Evolutionary conservation across 2,329 filamentous ascomycete genomes (phyloP).

Genomic region (Hortaea sp.): DNA sequence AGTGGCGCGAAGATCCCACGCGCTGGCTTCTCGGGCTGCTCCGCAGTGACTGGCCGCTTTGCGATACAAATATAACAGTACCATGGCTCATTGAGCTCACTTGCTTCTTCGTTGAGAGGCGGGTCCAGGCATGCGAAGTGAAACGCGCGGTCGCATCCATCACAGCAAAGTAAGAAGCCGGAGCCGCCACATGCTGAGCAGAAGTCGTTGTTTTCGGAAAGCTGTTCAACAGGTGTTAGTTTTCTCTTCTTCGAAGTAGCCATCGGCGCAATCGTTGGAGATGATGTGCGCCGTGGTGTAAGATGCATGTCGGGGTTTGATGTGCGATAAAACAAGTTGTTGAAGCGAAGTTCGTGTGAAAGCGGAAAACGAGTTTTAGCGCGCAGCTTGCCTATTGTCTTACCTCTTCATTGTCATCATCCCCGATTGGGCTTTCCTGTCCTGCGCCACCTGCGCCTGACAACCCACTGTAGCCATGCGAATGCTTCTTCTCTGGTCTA

Average conservation of each 20-base stretch:
- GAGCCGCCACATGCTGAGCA: constrained; percentile 78
- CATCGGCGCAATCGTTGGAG: constrained; percentile 13
- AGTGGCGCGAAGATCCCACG: constrained; percentile 53
- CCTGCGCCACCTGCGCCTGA: constrained; percentile 53
- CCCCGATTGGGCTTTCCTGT: constrained; percentile 51
- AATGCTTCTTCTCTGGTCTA: constrained; percentile 69
- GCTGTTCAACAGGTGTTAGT: constrained; percentile 32
- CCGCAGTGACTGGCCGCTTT: constrained; percentile 18
- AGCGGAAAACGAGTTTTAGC: constrained; percentile 27
- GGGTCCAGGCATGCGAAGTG: constrained; percentile 85
- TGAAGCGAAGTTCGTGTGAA: constrained; percentile 24
- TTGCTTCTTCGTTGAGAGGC: constrained; percentile 47
- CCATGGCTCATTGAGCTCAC: constrained; percentile 57
- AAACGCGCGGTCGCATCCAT: constrained; percentile 81
- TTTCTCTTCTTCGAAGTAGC: constrained; percentile 9
- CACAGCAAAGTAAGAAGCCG: constrained; percentile 84
- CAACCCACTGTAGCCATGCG: constrained; percentile 57
- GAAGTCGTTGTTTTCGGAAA: constrained; percentile 68
- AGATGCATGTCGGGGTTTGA: constrained; percentile 20
- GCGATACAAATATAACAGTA: constrained; percentile 66
- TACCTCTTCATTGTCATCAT: constrained; percentile 48
- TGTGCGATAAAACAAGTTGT: constrained; percentile 11
- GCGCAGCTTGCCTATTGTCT: constrained; percentile 28
- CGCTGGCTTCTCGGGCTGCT: constrained; percentile 21
- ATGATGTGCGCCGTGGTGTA: constrained; percentile 15